Conservation (phyloP, 108 stramenopile genomes). For the Chaetoceros tenuissimus region DNA sequence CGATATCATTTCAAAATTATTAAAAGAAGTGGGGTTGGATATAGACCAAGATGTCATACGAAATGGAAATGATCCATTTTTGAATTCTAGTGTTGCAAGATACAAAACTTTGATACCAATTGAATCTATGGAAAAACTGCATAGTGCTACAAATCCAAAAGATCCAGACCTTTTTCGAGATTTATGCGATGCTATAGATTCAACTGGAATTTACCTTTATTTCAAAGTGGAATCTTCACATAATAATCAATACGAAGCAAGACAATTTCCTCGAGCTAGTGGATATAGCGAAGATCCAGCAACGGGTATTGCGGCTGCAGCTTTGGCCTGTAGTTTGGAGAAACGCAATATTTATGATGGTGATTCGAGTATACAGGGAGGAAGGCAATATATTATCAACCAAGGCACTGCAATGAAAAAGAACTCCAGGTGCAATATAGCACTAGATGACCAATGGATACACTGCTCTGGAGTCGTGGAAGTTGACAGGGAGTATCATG, state of each 20-base stretch:
- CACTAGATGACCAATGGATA: not conserved
- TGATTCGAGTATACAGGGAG: too few species aligned
- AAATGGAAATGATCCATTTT: constrained; percentile 14
- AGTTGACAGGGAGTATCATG: too few species aligned
- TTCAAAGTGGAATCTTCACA: constrained; percentile 1
- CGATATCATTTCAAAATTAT: not conserved
- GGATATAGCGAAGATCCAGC: constrained; percentile 73
- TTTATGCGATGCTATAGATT: constrained; percentile 46
- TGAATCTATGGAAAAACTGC: constrained; percentile 28
- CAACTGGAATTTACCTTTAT: constrained; percentile 59
- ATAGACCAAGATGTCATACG: too few species aligned
- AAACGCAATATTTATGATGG: constrained; percentile 1
- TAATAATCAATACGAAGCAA: constrained; percentile 31
- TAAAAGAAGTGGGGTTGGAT: not conserved
- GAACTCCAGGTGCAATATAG: constrained; percentile 17
- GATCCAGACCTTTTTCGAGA: constrained; percentile 24
- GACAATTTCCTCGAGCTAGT: constrained; percentile 51
- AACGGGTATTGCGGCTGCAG: constrained; percentile 70
- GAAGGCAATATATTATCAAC: constrained; percentile 31
- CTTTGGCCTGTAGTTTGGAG: constrained; percentile 48
- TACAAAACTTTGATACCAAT: constrained; percentile 60
- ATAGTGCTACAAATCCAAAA: constrained; percentile 27
- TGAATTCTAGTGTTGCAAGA: constrained; percentile 49
- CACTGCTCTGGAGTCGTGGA: not conserved
- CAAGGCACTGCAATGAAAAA: constrained; percentile 60